A percentile compares a stretch with the other conserved stretches of the same genome.
Conservation (phyloP, 2,329 filamentous ascomycete genomes). For the Phialophora chinensis region DNA sequence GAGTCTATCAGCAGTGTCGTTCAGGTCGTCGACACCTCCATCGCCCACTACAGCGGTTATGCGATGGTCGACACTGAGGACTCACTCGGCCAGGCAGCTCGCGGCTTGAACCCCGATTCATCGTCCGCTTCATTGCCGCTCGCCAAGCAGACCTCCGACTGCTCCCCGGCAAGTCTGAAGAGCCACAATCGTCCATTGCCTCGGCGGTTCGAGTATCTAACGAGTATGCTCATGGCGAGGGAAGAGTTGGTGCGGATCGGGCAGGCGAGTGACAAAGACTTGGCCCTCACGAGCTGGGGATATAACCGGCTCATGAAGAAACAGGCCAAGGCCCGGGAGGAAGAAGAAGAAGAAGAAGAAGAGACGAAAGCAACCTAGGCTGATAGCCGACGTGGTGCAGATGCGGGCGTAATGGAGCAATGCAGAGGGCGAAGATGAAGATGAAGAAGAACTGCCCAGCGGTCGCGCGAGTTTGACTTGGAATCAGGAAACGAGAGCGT, state of each 20-base stretch:
- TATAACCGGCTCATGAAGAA: slow-evolving; percentile 4
- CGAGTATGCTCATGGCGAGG: slow-evolving; percentile 11
- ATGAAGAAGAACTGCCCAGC: neutral
- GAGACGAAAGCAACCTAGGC: neutral
- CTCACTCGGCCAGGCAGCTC: neutral
- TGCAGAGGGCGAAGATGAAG: neutral
- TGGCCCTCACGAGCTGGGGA: slow-evolving; percentile 18
- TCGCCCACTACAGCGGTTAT: neutral
- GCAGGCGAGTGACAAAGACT: slow-evolving; percentile 3
- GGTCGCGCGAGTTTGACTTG: neutral
- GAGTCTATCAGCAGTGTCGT: neutral
- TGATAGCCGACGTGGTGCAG: neutral
- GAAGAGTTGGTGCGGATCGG: slow-evolving; percentile 23
- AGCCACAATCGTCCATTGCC: neutral
- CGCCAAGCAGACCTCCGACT: neutral
- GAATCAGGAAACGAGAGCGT: neutral
- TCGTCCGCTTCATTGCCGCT: neutral
- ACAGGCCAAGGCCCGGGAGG: neutral
- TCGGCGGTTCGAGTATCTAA: slow-evolving; percentile 6
- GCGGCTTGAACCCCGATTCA: neutral
- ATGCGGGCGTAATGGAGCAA: neutral
- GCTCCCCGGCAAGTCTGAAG: neutral
- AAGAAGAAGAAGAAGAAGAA: neutral
- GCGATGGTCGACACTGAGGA: neutral
- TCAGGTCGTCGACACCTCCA: too few species aligned